Base-by-base conservation (phyloP, 345 rosid species). In the Kernera saxatilis region DNA sequence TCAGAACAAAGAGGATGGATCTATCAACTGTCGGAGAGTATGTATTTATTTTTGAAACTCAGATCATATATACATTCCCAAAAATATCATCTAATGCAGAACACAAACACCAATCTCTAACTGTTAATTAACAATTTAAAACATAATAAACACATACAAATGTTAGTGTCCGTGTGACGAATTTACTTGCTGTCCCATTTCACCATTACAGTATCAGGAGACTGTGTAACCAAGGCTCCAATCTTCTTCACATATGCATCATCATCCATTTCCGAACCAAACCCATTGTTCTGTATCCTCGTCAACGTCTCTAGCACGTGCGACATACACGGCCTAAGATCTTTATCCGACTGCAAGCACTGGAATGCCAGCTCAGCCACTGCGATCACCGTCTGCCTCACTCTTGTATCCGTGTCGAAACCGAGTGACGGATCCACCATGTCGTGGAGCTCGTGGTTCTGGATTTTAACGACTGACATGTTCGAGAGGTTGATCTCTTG, bases 281-380 rank as follows among this genome's bases (percentile, higher is more conserved):
- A 65, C 15, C 67, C 78, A 21, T 70, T 59, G 4, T 29, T 78
- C 22, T 72, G 74, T 80, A 91, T 83, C 6, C 54, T 73, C 74
- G 72, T 69, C 21, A 93, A 71, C 12, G 82, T 71, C 67, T 80
- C 80, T 4, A 77, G 68, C 35, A 86, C 93, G 32, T 82, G 78
- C 1, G 58, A 76, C 97, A 91, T 93, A 1, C 77, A 68, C 0
- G 98, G 98, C 60, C 98, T 84, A 82, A 80, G 33, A 23, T 91
- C 94, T 60, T 87, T 91, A 35, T 73, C 85, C 9, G 67, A 8
- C 53, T 91, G 97, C 72, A 93, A 81, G 66, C 98, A 93, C 14
- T 57, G 92, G 78, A 91, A 91, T 33, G 94, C 97, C 46, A 93
- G 72, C 81, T 88, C 96, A 18, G 96, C 96, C 6, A 91, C 97